These are phyloP conservation scores for Gaeumannomyces sp. DNA, from an alignment of 2,329 filamentous ascomycete species.

Conservation along the genomic window DNA sequence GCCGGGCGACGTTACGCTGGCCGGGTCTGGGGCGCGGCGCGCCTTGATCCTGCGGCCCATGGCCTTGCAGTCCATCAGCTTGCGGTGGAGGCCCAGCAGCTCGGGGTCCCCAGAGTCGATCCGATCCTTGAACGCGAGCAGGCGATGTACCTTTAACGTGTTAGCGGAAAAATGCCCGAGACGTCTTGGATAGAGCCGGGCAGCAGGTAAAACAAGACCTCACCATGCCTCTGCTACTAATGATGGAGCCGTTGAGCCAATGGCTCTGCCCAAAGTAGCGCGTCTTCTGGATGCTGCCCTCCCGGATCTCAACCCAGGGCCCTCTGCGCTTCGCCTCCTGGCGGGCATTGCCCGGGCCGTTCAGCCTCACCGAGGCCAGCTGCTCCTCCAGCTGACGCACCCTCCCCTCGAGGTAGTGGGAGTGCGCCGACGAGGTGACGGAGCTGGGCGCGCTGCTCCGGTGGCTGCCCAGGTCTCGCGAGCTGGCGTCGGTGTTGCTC, in stretches of 20 bases:
- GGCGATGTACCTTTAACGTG: constrained; percentile 33
- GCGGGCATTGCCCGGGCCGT: constrained; percentile 15
- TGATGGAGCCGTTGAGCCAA: constrained; percentile 38
- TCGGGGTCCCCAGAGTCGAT: constrained; percentile 23
- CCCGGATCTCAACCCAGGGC: constrained; percentile 22
- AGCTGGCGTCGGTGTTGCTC: not conserved
- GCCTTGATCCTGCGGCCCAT: constrained; percentile 47
- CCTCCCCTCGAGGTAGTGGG: constrained; percentile 1
- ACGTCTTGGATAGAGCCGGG: no score
- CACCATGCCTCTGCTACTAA: constrained; percentile 10
- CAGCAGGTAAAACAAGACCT: no score
- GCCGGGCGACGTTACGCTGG: constrained; percentile 10
- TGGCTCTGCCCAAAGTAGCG: constrained; percentile 52
- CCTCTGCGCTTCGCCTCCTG: constrained; percentile 9
- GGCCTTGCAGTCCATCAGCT: constrained; percentile 44
- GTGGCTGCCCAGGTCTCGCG: not conserved
- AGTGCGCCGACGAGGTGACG: not conserved
- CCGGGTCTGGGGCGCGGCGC: constrained; percentile 23
- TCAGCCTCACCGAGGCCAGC: constrained; percentile 21
- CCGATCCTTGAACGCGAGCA: constrained; percentile 32
- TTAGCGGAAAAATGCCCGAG: not conserved
- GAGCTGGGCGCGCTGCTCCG: not conserved
- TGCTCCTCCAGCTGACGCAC: constrained; percentile 3
- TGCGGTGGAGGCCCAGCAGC: constrained; percentile 26
- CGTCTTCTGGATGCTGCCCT: constrained; percentile 46